Base-by-base conservation (phyloP, 495 filamentous ascomycete genomes). In the Xylaria castorea region DNA sequence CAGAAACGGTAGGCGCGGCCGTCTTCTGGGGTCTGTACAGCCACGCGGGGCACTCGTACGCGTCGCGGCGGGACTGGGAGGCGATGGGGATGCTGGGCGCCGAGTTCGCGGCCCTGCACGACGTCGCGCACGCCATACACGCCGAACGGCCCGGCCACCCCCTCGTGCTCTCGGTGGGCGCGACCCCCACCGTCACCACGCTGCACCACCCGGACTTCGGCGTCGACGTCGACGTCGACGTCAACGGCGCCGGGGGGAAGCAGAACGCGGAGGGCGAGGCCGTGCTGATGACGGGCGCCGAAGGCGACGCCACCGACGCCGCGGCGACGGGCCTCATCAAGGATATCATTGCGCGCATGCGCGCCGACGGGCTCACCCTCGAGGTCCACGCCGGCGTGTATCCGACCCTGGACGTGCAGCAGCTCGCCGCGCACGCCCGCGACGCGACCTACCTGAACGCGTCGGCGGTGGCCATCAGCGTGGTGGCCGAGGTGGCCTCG, bases 21-120 rank as follows among this genome's bases (percentile, higher is more conserved):
- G 73, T 77, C 0, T 80, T 96, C 3, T 79, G 87, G 20, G 94
- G 93, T 1, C 77, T 95, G 22, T 97, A 97, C 80, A 88, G 86
- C n/a, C 94, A 97, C 78, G 91, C 91, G 5, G 93, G 93, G 5
- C 88, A 93, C 68, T 92, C 89, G 40, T 97, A 97, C 79, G 85
- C 80, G 32, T 83, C 83, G 0, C 81, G 87, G 11, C 76, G 79
- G 7, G 85, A 88, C 60, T 81, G 79, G 76, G 77, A 75, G 34
- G 91, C 92, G 8, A 84, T 93, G 80, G 72, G 80, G 0, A 82
- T 87, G 61, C 78, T 97, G 14, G 80, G 79, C 5, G 80, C 76
- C 12, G 94, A 97, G 84, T 86, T 97, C 67, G 77, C 81, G 30
- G 84, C 85, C 22, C 83, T 93, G 25, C 79, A 83, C 69, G 79